These are phyloP conservation scores for Tuctoria greenei DNA, from an alignment of 176 grass and related monocot species.

Conservation along the genomic window DNA sequence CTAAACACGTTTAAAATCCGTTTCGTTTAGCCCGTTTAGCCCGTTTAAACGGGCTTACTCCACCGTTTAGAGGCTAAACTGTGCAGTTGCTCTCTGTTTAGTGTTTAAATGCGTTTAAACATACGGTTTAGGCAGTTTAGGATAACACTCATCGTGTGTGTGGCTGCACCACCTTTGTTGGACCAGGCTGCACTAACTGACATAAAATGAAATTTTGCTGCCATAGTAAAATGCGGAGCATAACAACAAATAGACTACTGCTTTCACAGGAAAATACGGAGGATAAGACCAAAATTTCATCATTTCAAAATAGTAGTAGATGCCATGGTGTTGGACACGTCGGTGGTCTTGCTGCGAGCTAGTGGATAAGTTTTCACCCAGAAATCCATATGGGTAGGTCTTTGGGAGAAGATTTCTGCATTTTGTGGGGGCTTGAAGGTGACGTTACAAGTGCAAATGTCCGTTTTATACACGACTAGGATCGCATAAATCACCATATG, in stretches of 20 bases:
- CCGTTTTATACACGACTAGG: not conserved
- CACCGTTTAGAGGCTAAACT: too few relatives aligned
- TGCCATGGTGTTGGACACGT: too few relatives aligned
- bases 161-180: not conserved
- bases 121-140: too few relatives aligned
- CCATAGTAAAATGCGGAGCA: too few relatives aligned
- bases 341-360: not conserved
- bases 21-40: too few relatives aligned
- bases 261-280: conserved; percentile 23
- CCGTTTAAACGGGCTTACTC: too few relatives aligned
- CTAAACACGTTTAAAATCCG: too few relatives aligned
- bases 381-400: not conserved
- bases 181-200: not conserved
- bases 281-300: not conserved
- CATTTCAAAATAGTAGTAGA: not conserved
- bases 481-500: not conserved
- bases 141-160: too few relatives aligned
- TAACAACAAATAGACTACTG: not conserved
- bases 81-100: too few relatives aligned
- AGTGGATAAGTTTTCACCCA: not conserved
- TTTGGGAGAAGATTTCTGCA: too few relatives aligned
- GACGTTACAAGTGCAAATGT: conserved; percentile 13
- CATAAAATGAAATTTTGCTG: too few relatives aligned
- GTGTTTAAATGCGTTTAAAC: too few relatives aligned
- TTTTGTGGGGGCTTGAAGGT: not conserved